Evolutionary conservation across 2,329 filamentous ascomycete genomes (phyloP).

Genomic region (Penicillium sp.): DNA sequence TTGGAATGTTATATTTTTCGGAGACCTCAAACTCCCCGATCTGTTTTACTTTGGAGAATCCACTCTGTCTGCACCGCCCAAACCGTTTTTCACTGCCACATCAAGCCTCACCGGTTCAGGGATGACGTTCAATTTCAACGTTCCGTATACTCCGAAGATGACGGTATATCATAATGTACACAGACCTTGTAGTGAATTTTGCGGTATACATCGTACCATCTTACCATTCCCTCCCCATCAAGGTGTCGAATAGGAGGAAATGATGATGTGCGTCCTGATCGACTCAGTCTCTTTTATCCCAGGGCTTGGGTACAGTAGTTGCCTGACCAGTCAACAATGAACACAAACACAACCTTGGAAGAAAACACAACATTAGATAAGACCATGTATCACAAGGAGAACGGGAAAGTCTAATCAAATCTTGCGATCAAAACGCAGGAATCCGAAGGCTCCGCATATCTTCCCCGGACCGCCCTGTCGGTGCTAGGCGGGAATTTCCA

Average conservation of each 20-base stretch:
- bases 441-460: constrained; percentile 28
- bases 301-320: constrained; percentile 14
- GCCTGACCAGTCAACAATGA: constrained; percentile 15
- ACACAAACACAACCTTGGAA: constrained; percentile 1
- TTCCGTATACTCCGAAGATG: background rate
- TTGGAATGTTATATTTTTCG: background rate
- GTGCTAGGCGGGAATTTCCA: constrained; percentile 21
- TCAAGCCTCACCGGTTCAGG: constrained; percentile 27
- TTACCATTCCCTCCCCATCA: background rate
- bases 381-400: constrained; percentile 18
- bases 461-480: constrained; percentile 29
- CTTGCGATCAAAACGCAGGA: constrained; percentile 23
- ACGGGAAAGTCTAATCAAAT: constrained; percentile 12
- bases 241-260: constrained; percentile 18
- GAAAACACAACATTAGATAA: background rate
- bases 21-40: constrained; percentile 22
- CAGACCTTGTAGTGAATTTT: background rate
- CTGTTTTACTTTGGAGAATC: constrained; percentile 12
- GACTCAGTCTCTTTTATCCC: constrained; percentile 13
- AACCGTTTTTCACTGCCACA: constrained; percentile 33
- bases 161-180: constrained; percentile 9
- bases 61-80: constrained; percentile 30
- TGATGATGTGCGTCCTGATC: constrained; percentile 23
- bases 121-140: background rate
- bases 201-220: constrained; percentile 8